Conservation (phyloP, 441 rosid species). For the Macaranga tanarius region DNA sequence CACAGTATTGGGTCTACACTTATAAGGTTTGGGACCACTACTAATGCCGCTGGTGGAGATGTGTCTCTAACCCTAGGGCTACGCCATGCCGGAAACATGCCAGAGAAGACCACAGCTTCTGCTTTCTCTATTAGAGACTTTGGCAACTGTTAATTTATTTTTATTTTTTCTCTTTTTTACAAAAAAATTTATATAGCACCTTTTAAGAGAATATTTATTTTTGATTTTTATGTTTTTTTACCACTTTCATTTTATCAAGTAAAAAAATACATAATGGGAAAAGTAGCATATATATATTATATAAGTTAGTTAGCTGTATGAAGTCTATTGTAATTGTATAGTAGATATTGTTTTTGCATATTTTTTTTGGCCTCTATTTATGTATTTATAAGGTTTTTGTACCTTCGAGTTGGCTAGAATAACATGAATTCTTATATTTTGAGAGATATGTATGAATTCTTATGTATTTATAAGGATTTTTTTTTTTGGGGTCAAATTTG, state of each 20-base stretch:
- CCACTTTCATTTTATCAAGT: conserved; percentile 19
- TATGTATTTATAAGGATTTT: too few relatives aligned
- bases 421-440: conserved; percentile 16
- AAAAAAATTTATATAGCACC: conserved; percentile 6
- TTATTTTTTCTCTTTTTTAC: conserved; percentile 11
- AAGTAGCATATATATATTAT: conserved; percentile 26
- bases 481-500: too few relatives aligned
- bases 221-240: neutral
- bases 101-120: conserved; percentile 58
- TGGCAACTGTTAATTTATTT: conserved; percentile 51
- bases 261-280: conserved; percentile 28
- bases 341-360: conserved; percentile 26
- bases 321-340: conserved; percentile 42
- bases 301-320: conserved; percentile 28
- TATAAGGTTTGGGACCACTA: conserved; percentile 66
- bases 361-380: neutral
- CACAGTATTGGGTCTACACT: conserved; percentile 40
- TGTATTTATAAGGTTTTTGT: conserved; percentile 26
- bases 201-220: conserved; percentile 7
- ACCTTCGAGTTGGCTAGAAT: conserved; percentile 29
- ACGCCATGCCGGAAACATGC: conserved; percentile 79
- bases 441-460: neutral
- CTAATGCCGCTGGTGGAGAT: conserved; percentile 44
- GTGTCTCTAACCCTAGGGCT: conserved; percentile 97
- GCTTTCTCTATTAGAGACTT: conserved; percentile 78